Conservation (phyloP, 176 grass and related monocot species). For the Carex myosuroides region DNA sequence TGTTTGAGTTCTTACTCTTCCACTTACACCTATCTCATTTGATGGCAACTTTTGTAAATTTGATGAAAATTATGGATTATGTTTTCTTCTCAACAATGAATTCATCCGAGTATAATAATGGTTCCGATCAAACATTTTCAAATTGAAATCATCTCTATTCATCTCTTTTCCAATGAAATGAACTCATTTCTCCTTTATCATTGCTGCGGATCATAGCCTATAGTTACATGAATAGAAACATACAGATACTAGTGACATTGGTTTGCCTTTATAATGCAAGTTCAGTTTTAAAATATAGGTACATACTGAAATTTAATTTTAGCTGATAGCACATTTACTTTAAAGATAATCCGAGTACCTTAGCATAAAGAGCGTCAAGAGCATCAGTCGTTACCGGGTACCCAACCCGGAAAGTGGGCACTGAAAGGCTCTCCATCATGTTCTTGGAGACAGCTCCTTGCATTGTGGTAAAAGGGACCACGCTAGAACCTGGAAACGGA, state of each 20-base stretch:
- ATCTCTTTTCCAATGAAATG: too few species aligned
- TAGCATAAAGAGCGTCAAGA: constrained; percentile 64
- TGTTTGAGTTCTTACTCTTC: too few species aligned
- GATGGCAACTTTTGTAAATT: too few species aligned
- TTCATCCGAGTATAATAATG: too few species aligned
- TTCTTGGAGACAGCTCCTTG: constrained; percentile 79
- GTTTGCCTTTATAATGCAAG: background rate
- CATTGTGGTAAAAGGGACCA: constrained; percentile 80
- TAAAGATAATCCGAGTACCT: constrained; percentile 32
- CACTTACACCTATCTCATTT: too few species aligned
- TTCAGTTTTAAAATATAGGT: background rate
- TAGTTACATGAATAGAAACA: too few species aligned
- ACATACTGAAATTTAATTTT: background rate
- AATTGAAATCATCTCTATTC: too few species aligned
- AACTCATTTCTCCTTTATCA: too few species aligned
- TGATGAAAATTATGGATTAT: too few species aligned
- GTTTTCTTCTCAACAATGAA: too few species aligned
- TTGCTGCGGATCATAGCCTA: too few species aligned
- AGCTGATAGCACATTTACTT: background rate
- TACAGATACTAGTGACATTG: background rate
- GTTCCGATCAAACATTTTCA: too few species aligned
- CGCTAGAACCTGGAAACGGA: constrained; percentile 37
- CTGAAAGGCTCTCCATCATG: constrained; percentile 80
- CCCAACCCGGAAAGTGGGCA: constrained; percentile 64
- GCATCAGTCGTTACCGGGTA: constrained; percentile 59